These are phyloP conservation scores for Metahyphopichia silvanorum DNA, from an alignment of 805 yeast genomes.

Conservation along the genomic window DNA sequence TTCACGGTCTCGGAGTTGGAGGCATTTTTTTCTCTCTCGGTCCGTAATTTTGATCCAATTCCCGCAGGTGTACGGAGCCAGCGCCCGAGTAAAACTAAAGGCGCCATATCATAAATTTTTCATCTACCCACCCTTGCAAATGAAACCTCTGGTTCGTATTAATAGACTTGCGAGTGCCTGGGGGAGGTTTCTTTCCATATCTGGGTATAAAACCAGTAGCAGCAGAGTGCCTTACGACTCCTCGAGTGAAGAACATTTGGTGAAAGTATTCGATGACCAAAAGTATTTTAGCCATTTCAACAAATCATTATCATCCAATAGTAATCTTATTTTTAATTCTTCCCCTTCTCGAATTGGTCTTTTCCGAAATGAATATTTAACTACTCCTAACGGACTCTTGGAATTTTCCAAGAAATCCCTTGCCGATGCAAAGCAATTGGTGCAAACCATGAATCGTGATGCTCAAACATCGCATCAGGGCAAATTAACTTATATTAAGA, in stretches of 20 bases:
- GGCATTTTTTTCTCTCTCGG: too few species aligned
- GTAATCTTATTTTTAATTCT: slow-evolving; percentile 8
- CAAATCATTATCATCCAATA: slow-evolving; percentile 8
- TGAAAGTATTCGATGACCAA: slow-evolving; percentile 59
- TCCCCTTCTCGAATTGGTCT: slow-evolving; percentile 52
- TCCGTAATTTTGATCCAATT: too few species aligned
- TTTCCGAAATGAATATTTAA: slow-evolving; percentile 69
- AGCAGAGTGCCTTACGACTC: too few species aligned
- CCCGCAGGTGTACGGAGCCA: too few species aligned
- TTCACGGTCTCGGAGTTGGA: too few species aligned
- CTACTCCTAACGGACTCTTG: slow-evolving; percentile 65
- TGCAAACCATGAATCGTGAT: slow-evolving; percentile 47
- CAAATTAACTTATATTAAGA: slow-evolving; percentile 48
- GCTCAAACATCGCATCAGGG: slow-evolving; percentile 41
- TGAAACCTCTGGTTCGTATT: too few species aligned
- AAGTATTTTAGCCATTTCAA: slow-evolving; percentile 54
- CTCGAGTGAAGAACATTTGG: slow-evolving; percentile 23
- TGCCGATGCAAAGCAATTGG: slow-evolving; percentile 60
- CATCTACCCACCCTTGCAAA: too few species aligned
- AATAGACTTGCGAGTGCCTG: too few species aligned
- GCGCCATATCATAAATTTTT: too few species aligned
- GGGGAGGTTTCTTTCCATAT: too few species aligned
- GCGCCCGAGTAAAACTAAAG: too few species aligned
- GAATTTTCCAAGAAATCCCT: slow-evolving; percentile 66
- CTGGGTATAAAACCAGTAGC: too few species aligned